These are phyloP conservation scores for Auriscalpium vulgare DNA, from an alignment of 768 basidiomycete genomes.

Conservation along the genomic window DNA sequence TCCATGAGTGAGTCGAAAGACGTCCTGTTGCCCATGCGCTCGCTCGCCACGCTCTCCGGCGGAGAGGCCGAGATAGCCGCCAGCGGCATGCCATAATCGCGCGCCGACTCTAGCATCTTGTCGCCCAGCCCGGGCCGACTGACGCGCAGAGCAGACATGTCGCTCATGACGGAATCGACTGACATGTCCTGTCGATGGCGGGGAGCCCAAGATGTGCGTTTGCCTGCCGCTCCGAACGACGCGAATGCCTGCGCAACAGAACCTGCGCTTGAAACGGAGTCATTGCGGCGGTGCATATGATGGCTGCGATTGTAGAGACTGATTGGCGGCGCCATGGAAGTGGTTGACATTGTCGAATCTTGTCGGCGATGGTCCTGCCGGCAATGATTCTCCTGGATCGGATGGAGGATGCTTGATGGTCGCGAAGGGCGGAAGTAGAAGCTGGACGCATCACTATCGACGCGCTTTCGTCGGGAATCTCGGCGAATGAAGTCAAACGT, in stretches of 20 bases:
- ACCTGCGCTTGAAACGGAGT: constrained; percentile 50
- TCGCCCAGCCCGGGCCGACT: constrained; percentile 73
- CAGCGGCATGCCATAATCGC: constrained; percentile 46
- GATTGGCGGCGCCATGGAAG: constrained; percentile 57
- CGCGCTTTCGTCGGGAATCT: constrained; percentile 38
- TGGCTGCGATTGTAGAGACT: constrained; percentile 67
- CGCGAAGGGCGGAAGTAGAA: constrained; percentile 57
- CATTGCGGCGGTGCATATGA: constrained; percentile 39
- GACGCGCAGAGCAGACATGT: constrained; percentile 48
- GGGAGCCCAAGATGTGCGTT: constrained; percentile 48
- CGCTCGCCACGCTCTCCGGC: constrained; percentile 30
- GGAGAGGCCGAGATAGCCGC: constrained; percentile 63
- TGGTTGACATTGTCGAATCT: constrained; percentile 42
- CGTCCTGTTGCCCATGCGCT: constrained; percentile 26
- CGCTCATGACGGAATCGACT: constrained; percentile 58
- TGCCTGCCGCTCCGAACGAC: constrained; percentile 42
- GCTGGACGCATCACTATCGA: constrained; percentile 71
- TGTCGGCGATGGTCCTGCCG: constrained; percentile 57
- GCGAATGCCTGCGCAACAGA: constrained; percentile 53
- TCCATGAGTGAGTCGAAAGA: constrained; percentile 67
- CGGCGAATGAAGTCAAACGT: constrained; percentile 57
- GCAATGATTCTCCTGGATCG: constrained; percentile 42
- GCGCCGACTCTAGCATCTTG: constrained; percentile 73
- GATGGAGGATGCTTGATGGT: constrained; percentile 18
- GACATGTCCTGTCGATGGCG: constrained; percentile 46